Evolutionary conservation across 257 asterid species (phyloP).

Genomic region (Penstemon barbatus): DNA sequence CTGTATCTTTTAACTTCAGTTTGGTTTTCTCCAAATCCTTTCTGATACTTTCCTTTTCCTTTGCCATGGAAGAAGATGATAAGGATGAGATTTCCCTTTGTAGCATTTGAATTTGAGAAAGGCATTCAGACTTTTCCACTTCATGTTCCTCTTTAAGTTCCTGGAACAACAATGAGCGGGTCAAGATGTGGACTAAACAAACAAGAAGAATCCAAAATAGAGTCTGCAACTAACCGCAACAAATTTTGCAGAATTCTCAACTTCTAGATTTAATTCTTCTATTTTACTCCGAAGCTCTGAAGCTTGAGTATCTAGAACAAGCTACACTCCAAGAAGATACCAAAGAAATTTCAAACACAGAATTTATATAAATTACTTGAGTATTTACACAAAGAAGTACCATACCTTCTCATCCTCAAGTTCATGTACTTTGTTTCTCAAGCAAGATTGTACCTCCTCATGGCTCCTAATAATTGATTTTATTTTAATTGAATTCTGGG

Average conservation of each 20-base stretch:
- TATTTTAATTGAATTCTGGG: conserved; percentile 50
- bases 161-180: conserved; percentile 42
- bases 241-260: conserved; percentile 50
- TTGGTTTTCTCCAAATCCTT: conserved; percentile 93
- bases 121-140: conserved; percentile 53
- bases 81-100: conserved; percentile 60
- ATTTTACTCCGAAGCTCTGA: conserved; percentile 57
- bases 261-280: conserved; percentile 49
- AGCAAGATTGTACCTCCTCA: conserved; percentile 52
- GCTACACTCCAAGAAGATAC: conserved; percentile 48
- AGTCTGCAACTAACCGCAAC: conserved; percentile 44
- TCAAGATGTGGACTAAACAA: conserved; percentile 31
- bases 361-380: conserved; percentile 15
- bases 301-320: conserved; percentile 50
- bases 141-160: conserved; percentile 59
- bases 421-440: conserved; percentile 49
- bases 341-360: conserved; percentile 28
- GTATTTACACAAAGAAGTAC: conserved; percentile 22
- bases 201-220: conserved; percentile 19
- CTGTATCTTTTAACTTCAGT: conserved; percentile 75
- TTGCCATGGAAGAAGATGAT: conserved; percentile 73
- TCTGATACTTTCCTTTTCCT: conserved; percentile 81
- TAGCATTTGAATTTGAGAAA: conserved; percentile 56
- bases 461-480: conserved; percentile 44
- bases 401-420: conserved; percentile 81